These are phyloP conservation scores for Symbiodinium pilosum DNA, from an alignment of 73 alveolate species.

Conservation along the genomic window DNA sequence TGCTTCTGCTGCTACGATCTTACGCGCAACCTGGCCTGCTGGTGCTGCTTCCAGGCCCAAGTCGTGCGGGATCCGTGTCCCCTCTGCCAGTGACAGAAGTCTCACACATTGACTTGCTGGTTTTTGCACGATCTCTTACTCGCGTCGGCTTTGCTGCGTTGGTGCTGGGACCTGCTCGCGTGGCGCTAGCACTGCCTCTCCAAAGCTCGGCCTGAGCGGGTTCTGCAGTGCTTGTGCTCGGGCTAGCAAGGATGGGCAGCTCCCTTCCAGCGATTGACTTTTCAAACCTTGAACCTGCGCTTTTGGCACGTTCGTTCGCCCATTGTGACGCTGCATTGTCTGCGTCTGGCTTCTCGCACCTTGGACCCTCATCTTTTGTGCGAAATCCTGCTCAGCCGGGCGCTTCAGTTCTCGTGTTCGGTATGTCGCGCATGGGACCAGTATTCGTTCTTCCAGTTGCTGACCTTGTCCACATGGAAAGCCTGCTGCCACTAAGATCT, in stretches of 20 bases:
- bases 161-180: not conserved
- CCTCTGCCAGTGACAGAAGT: not conserved
- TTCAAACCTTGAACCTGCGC: not conserved
- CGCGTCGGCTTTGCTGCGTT: not conserved
- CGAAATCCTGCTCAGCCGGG: not conserved
- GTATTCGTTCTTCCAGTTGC: not conserved
- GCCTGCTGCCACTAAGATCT: not conserved
- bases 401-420: not conserved
- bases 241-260: not conserved
- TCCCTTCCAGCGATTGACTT: not conserved
- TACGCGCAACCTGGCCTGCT: not conserved
- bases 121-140: not conserved
- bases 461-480: not conserved
- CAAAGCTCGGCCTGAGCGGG: constrained; percentile 1
- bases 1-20: not conserved
- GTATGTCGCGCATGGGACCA: not conserved
- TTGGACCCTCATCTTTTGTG: not conserved
- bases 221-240: not conserved
- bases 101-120: not conserved
- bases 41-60: not conserved
- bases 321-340: not conserved
- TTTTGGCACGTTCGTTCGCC: not conserved
- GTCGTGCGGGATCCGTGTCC: constrained; percentile 31
- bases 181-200: not conserved
- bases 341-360: not conserved